Evolutionary conservation across 352 stramenopile genomes (phyloP), one percentile per base, ranked within the genome.

Genomic region (Globisporangium apiculatum): DNA sequence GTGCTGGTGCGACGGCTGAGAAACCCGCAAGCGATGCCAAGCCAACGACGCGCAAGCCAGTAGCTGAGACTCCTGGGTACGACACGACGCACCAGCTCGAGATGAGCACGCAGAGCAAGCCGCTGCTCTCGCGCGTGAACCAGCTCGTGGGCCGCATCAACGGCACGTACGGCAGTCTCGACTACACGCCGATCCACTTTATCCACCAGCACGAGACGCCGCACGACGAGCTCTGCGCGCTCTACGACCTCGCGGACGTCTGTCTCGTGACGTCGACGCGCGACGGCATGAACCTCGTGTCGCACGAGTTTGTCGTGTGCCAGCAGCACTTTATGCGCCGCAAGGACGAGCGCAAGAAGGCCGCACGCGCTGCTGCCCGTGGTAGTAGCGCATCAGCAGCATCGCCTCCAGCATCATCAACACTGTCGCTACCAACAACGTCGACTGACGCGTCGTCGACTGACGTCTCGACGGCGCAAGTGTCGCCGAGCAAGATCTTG

Each of bases 151-250:
- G 86, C 0, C 79, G 86, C 7, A 95, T 97, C 60, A 97, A 97
- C 67, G 86, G 88, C 46, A 85, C 74, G 40, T 97, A 87, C 66
- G 85, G 86, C 4, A 91, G 81, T 40, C 60, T 96, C 1, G 86
- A 96, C 66, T 95, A 96, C 69, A 71, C 79, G 15, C 88, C 88
- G n/a, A 94, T 97, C 58, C 86, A 96, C 57, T 97, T 95, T 69
- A 94, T 97, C 48, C 87, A 95, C 64, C 86, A 94, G 57, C 73
- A 70, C 46, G 65, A 65, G 37, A 89, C 83, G 17, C 74, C 72
- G 7, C 81, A 94, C 57, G 88, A 96, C 55, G 86, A 97, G 65
- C 64, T 97, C 35, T 92, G 87, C 50, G 88, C 88, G 17, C 70
- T 96, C 5, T 97, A 97, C 61, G 84, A 95, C 55, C 51, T 96